phyloP scores from a whole-genome alignment of 176 grass and related monocot species.

The Ananas comosus region DNA sequence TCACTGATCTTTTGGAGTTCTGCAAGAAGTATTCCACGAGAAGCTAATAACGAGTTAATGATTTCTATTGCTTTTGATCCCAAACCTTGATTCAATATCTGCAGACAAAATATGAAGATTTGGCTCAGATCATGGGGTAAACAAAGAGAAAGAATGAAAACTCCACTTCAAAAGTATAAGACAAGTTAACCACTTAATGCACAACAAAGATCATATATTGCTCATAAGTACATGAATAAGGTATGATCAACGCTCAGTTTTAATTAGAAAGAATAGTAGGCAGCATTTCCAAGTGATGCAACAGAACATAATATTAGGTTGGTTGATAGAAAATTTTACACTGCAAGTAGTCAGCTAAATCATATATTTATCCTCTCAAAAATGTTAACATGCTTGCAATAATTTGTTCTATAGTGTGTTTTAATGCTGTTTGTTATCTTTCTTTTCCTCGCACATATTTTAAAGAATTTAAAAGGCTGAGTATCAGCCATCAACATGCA shows the following conservation, averaged over 20 bases:
- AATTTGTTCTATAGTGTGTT: too few species aligned
- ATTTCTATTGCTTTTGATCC: constrained; percentile 45
- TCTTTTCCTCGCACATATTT: too few species aligned
- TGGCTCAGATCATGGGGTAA: constrained; percentile 5
- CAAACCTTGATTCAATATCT: constrained; percentile 42
- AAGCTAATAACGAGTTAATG: constrained; percentile 55
- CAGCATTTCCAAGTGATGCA: not conserved
- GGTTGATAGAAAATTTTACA: not conserved
- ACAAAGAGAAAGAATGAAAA: not conserved
- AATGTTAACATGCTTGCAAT: too few species aligned
- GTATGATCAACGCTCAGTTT: not conserved
- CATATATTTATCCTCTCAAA: too few species aligned
- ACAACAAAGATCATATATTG: not conserved
- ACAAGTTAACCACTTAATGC: not conserved
- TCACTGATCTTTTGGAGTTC: constrained; percentile 61
- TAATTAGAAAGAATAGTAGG: not conserved
- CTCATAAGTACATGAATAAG: not conserved
- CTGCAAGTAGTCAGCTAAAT: not conserved
- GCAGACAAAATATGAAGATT: constrained; percentile 18
- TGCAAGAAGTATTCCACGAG: constrained; percentile 62
- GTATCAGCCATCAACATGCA: too few species aligned
- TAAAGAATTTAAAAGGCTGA: too few species aligned
- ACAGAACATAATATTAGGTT: not conserved
- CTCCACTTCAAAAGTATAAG: not conserved
- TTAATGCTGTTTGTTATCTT: too few species aligned